A percentile compares a stretch with the other conserved stretches of the same genome.
These are phyloP conservation scores for Tylopilus vinaceipallidus DNA, from an alignment of 768 basidiomycete species.

Conservation along the genomic window DNA sequence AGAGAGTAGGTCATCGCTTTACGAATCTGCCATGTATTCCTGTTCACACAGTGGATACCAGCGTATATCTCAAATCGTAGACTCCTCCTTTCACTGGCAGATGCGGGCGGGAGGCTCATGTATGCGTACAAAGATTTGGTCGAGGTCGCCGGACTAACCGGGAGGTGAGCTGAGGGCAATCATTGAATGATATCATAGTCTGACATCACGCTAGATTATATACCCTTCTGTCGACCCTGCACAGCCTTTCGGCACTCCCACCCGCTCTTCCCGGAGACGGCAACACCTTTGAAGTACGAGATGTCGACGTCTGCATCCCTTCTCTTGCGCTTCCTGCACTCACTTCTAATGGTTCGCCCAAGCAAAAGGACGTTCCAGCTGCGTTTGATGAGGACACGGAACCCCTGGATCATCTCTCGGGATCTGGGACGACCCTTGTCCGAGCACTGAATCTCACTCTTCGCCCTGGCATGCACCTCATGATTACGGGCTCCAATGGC, in stretches of 20 bases:
- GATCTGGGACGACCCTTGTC: slow-evolving; percentile 50
- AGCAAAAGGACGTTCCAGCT: neutral
- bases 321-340: slow-evolving; percentile 5
- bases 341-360: neutral
- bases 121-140: slow-evolving; percentile 95
- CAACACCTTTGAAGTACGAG: slow-evolving; percentile 56
- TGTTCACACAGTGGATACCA: slow-evolving; percentile 20
- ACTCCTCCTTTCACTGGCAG: slow-evolving; percentile 89
- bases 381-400: slow-evolving; percentile 15
- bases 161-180: slow-evolving; percentile 27
- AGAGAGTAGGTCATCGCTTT: too few species aligned
- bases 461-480: slow-evolving; percentile 74
- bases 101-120: slow-evolving; percentile 95
- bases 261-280: slow-evolving; percentile 30
- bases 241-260: slow-evolving; percentile 62
- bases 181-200: neutral
- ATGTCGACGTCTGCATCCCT: slow-evolving; percentile 74
- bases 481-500: slow-evolving; percentile 92
- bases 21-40: too few species aligned
- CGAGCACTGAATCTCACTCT: slow-evolving; percentile 65
- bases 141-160: slow-evolving; percentile 92
- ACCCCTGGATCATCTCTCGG: slow-evolving; percentile 14
- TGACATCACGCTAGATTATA: slow-evolving; percentile 57
- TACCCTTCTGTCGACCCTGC: slow-evolving; percentile 80
- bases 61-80: slow-evolving; percentile 93